Conservation (phyloP, 2,329 filamentous ascomycete species). For the Ophiocordyceps camponoti-floridani region DNA sequence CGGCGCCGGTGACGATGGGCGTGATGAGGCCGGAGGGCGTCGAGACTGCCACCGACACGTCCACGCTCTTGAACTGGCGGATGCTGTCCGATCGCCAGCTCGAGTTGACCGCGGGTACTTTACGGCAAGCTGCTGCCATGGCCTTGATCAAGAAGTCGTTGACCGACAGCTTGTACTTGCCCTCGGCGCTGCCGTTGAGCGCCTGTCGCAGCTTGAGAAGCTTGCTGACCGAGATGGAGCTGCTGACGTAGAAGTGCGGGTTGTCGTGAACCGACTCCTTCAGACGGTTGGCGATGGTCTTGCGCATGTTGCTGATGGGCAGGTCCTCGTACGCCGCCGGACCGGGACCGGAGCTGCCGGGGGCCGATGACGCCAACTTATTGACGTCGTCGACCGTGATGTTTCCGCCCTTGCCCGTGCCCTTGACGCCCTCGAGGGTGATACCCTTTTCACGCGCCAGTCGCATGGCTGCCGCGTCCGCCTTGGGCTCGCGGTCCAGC, state of each 20-base stretch:
- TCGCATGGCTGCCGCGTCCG: conserved; percentile 56
- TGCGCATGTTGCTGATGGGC: conserved; percentile 84
- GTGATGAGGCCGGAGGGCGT: conserved; percentile 92
- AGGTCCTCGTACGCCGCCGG: conserved; percentile 60
- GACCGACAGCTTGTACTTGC: conserved; percentile 98
- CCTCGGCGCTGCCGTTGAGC: conserved; percentile 73
- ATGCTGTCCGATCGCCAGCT: conserved; percentile 85
- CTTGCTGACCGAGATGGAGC: conserved; percentile 81
- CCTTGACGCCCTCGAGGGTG: conserved; percentile 62
- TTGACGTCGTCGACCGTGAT: conserved; percentile 89
- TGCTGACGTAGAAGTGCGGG: conserved; percentile 95
- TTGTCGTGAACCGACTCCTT: conserved; percentile 79
- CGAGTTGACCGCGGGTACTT: conserved; percentile 90
- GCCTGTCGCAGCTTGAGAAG: conserved; percentile 90
- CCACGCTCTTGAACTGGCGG: conserved; percentile 81
- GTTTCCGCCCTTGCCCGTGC: conserved; percentile 67
- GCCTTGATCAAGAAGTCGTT: conserved; percentile 99
- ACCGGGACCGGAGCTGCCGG: conserved; percentile 31
- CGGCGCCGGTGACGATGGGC: conserved; percentile 83
- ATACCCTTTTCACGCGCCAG: conserved; percentile 76
- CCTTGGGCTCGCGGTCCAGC: conserved; percentile 65
- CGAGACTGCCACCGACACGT: conserved; percentile 89
- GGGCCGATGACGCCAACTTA: conserved; percentile 41
- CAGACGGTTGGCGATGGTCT: conserved; percentile 86
- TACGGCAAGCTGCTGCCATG: conserved; percentile 69